Base-by-base conservation (phyloP, 768 basidiomycete genomes). In the Boletellus emodensis region DNA sequence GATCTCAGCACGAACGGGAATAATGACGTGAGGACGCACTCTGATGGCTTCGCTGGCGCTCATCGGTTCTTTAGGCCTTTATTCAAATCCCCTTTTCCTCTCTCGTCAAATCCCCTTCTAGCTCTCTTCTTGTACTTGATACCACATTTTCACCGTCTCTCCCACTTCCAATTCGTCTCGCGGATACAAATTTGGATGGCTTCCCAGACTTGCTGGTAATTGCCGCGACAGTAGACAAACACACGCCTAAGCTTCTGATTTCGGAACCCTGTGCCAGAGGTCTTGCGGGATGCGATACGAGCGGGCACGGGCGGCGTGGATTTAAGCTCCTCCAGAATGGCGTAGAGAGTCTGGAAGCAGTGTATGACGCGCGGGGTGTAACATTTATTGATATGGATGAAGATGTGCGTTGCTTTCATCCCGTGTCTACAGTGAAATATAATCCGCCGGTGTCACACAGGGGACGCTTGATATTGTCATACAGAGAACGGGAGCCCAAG, bases 381-480 rank as follows among this genome's bases (percentile, higher is more conserved):
- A 76, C 85, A 3, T 94, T 94, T 67, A 60, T 98, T 51, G 96
- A 99, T 68, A 75, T 97, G 65, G 95, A 97, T 59, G 96, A 97
- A 67, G 94, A 99, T 68, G 94, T 94, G 61, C 58, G 90, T 77
- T 12, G 10, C 46, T 30, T 44, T 20, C 3, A 2, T 38, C 18
- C 40, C 10, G 24, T 41, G 36, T 36, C 4, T 14, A 1, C 26
- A 18, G 3, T 30, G 43, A 40, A 11, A 35, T 44, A 2, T 41
- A 33, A 52, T 44, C 6, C n/a, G 1, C 4, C 15, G 13, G 14
- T 34, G 17, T 18, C 17, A n/a, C 48, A 32, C 58, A 97, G 90
- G 95, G 95, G 1, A 81, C 84, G 1, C 72, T 98, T 32, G 96
- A 99, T 68, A 81, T 99, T n/a, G 75, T 96, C 67, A 77, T 98